Base-by-base conservation (phyloP, 2,329 filamentous ascomycete genomes). In the Xylariaceae sp. region DNA sequence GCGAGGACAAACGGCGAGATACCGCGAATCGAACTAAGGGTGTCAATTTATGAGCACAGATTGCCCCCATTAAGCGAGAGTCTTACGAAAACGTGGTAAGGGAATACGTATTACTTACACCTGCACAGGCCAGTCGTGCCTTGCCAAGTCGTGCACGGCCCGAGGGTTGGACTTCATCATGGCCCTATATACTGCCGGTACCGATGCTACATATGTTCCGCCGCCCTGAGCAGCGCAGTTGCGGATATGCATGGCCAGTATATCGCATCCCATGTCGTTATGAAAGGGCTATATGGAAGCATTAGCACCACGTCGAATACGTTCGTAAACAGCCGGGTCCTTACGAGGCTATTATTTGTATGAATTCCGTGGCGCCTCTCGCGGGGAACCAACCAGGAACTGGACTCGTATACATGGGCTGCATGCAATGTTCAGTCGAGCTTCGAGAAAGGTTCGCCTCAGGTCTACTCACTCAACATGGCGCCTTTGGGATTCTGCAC, bases 231-330 rank as follows among this genome's bases (percentile, higher is more conserved):
- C 66, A 4, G 79, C 78, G 44, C 70, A 69, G 47, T 77, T 71
- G 15, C 78, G 76, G 34, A 80, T 74, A 60, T 82, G 79, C 5
- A 82, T 74, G 2, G 75, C 74, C 1, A 82, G 68, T 10, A 81
- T 72, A 48, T 81, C 78, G 34, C 75, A 75, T n/a, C 79, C 78
- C 78, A 82, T 80, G 63, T 82, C 79, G 53, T 69, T 79, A 60
- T 82, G 79, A 68, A 78, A 81, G 1, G 78, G 75, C 77, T 80
- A 34, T 48, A 45, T 37, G 23, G 9, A 2, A 15, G 11, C 15
- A 58, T 65, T 11, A 67, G 62, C 45, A 51, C 18, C 15, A 5
- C 2, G n/a, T 52, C 10, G 18, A n/a, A 30, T 45, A 18, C 17
- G 47, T 13, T 5, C 37, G 7, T 18, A 17, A 53, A 53, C 53